phyloP scores from a whole-genome alignment of 1,139 yeast genomes.

The Magnusiomyces sp. region DNA sequence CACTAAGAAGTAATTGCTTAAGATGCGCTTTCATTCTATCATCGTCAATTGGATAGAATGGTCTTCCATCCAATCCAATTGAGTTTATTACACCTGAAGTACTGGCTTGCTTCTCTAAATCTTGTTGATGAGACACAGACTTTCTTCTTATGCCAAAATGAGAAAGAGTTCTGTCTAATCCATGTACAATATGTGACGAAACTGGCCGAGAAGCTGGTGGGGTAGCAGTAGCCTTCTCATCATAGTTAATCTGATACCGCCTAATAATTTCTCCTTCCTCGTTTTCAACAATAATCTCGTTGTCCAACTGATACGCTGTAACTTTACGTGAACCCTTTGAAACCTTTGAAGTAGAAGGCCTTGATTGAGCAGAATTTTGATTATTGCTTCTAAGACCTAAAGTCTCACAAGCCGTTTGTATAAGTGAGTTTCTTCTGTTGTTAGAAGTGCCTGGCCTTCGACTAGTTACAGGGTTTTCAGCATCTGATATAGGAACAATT shows the following conservation, averaged over 20 bases:
- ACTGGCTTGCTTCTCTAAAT: constrained; percentile 4
- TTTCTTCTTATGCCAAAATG: constrained; percentile 20
- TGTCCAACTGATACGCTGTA: constrained; percentile 56
- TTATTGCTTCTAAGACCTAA: too few species aligned
- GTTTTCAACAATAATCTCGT: constrained; percentile 75
- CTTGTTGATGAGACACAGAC: neutral
- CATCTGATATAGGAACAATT: too few species aligned
- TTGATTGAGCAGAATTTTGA: too few species aligned
- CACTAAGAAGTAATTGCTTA: constrained; percentile 2
- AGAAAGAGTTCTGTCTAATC: constrained; percentile 22
- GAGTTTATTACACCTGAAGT: neutral
- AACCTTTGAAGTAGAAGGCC: too few species aligned
- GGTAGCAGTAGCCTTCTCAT: constrained; percentile 6
- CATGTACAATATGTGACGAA: constrained; percentile 7
- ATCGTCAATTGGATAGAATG: constrained; percentile 2
- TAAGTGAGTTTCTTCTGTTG: too few species aligned
- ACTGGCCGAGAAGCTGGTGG: constrained; percentile 5
- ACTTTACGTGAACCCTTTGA: constrained; percentile 25
- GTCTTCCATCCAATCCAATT: neutral
- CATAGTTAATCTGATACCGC: constrained; percentile 58
- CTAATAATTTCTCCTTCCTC: constrained; percentile 87
- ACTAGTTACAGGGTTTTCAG: too few species aligned
- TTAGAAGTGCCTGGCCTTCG: too few species aligned
- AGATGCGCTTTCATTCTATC: constrained; percentile 7
- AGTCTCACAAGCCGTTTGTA: too few species aligned